Evolutionary conservation across 192 early-diverging fungal species (phyloP).

Genomic region (Linnemannia exigua): DNA sequence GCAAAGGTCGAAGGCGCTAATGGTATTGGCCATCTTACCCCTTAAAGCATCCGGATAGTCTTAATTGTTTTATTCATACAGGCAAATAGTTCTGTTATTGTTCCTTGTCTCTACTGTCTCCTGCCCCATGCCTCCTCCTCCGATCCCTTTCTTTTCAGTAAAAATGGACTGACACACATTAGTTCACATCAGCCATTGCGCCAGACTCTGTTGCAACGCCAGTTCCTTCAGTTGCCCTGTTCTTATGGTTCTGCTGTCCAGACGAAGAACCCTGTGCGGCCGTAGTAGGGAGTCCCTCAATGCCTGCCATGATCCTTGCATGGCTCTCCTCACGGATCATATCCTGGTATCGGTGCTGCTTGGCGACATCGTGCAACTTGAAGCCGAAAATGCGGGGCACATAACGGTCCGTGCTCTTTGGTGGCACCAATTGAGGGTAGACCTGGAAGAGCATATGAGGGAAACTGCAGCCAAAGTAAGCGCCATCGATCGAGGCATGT

Average conservation of each 20-base stretch:
- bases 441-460: slow-evolving; percentile 97
- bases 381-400: slow-evolving; percentile 99
- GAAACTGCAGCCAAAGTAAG: slow-evolving; percentile 97
- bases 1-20: neutral
- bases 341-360: slow-evolving; percentile 94
- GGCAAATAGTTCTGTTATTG: neutral
- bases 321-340: slow-evolving; percentile 80
- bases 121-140: neutral
- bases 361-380: slow-evolving; percentile 88
- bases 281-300: slow-evolving; percentile 45
- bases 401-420: slow-evolving; percentile 85
- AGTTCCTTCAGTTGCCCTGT: slow-evolving; percentile 28
- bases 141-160: neutral
- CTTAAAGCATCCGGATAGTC: too few species aligned
- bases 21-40: neutral
- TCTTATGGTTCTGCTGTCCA: slow-evolving; percentile 27
- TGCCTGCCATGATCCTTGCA: slow-evolving; percentile 61
- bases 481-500: slow-evolving; percentile 92
- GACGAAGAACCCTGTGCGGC: slow-evolving; percentile 22
- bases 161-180: neutral
- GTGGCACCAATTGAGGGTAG: slow-evolving; percentile 85
- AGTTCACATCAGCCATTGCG: slow-evolving; percentile 53
- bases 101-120: neutral
- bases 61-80: neutral
- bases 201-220: slow-evolving; percentile 35